phyloP scores from a whole-genome alignment of 2,329 filamentous ascomycete species.

The Parastagonospora nodorum region DNA sequence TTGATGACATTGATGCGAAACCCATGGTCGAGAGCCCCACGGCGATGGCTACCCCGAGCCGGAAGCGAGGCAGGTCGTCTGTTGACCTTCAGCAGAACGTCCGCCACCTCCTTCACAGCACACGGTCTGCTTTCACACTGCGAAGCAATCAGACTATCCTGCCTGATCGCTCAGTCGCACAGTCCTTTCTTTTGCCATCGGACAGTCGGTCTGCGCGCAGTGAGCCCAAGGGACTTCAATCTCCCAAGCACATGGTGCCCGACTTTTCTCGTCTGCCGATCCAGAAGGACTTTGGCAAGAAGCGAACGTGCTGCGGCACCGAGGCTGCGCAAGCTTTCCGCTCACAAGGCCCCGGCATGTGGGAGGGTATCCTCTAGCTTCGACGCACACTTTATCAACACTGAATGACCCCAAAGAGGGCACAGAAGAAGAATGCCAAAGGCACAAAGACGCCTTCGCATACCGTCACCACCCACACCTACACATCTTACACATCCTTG shows the following conservation, averaged over 20 bases:
- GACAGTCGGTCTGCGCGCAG: slow-evolving; percentile 16
- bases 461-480: background rate
- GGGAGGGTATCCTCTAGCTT: slow-evolving; percentile 63
- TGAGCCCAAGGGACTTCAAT: slow-evolving; percentile 46
- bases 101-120: slow-evolving; percentile 61
- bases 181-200: slow-evolving; percentile 33
- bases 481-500: slow-evolving; percentile 17
- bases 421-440: slow-evolving; percentile 20
- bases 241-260: slow-evolving; percentile 45
- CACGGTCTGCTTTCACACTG: slow-evolving; percentile 47
- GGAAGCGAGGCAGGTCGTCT: slow-evolving; percentile 67
- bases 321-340: slow-evolving; percentile 60
- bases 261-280: slow-evolving; percentile 51
- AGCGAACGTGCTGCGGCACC: slow-evolving; percentile 69
- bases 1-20: slow-evolving; percentile 46
- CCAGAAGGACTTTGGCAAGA: slow-evolving; percentile 58
- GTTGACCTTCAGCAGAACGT: slow-evolving; percentile 70
- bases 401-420: slow-evolving; percentile 23
- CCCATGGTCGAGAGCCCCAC: slow-evolving; percentile 35
- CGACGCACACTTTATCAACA: slow-evolving; percentile 7
- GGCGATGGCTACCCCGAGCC: slow-evolving; percentile 35
- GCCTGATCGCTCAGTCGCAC: slow-evolving; percentile 43
- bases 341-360: slow-evolving; percentile 67
- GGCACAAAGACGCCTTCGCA: slow-evolving; percentile 14
- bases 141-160: slow-evolving; percentile 39